Evolutionary conservation across 805 yeast genomes (phyloP).

Genomic region (Yamadazyma takamatsuzukensis): DNA sequence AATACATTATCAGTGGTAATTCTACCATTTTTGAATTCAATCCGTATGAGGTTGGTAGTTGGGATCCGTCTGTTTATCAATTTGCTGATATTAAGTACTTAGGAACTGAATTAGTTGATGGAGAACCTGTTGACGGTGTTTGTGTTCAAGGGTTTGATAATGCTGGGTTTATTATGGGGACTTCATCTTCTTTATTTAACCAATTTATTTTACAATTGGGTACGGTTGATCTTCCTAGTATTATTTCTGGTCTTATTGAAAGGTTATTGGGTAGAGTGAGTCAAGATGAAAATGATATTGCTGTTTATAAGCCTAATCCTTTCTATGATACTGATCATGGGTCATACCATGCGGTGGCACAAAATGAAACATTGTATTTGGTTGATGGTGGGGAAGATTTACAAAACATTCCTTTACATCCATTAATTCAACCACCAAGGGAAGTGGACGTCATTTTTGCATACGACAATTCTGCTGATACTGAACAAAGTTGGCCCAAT

Average conservation of each 20-base stretch:
- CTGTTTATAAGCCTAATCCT: constrained; percentile 73
- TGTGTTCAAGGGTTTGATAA: constrained; percentile 77
- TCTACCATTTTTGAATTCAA: constrained; percentile 38
- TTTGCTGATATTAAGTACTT: constrained; percentile 67
- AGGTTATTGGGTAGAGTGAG: constrained; percentile 32
- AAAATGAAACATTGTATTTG: constrained; percentile 24
- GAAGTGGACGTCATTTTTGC: constrained; percentile 36
- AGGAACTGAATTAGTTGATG: constrained; percentile 64
- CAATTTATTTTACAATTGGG: constrained; percentile 58
- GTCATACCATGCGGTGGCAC: constrained; percentile 13
- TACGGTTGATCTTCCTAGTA: constrained; percentile 24
- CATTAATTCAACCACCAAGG: constrained; percentile 33
- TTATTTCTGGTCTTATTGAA: constrained; percentile 19
- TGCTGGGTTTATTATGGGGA: constrained; percentile 76
- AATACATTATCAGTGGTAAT: constrained; percentile 25
- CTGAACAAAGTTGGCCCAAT: constrained; percentile 32
- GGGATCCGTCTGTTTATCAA: constrained; percentile 72
- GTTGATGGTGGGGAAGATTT: constrained; percentile 42
- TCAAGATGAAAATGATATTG: constrained; percentile 58
- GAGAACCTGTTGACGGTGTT: constrained; percentile 40
- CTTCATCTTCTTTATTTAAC: constrained; percentile 80
- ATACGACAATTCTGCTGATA: constrained; percentile 35
- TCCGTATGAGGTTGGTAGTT: constrained; percentile 63
- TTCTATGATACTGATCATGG: constrained; percentile 38
- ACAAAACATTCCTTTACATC: constrained; percentile 36